These are phyloP conservation scores for Diaporthe citrichinensis DNA, from an alignment of 2,329 filamentous ascomycete species.

Conservation along the genomic window DNA sequence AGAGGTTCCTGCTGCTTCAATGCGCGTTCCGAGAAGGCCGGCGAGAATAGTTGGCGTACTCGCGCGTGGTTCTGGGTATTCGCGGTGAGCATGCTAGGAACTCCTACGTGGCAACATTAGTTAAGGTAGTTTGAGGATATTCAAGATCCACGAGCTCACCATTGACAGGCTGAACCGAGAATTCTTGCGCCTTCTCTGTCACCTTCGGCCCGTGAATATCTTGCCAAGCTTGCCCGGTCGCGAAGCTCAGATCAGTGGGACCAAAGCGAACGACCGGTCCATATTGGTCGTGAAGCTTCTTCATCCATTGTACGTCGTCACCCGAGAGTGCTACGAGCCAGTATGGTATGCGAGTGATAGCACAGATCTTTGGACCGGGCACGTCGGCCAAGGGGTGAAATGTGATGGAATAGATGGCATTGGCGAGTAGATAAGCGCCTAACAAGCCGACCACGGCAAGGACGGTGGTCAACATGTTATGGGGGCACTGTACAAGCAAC, in stretches of 20 bases:
- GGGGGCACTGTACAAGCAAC: neutral
- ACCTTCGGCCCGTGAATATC: constrained; percentile 43
- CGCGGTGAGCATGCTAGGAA: constrained; percentile 43
- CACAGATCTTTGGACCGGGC: constrained; percentile 44
- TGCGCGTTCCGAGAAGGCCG: constrained; percentile 45
- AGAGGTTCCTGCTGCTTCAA: constrained; percentile 44
- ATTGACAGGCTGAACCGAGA: constrained; percentile 42
- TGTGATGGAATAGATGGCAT: constrained; percentile 39
- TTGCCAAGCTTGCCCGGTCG: constrained; percentile 43
- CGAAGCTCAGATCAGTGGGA: constrained; percentile 33
- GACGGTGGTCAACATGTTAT: neutral
- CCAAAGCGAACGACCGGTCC: constrained; percentile 33
- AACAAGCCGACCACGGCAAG: neutral
- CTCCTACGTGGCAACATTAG: constrained; percentile 22
- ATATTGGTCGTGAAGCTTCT: constrained; percentile 42
- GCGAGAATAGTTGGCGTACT: constrained; percentile 43
- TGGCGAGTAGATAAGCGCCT: constrained; percentile 11
- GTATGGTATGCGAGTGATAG: constrained; percentile 46
- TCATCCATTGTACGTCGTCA: constrained; percentile 44
- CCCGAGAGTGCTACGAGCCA: constrained; percentile 44
- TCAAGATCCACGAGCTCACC: constrained; percentile 31
- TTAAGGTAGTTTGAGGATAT: too few relatives aligned
- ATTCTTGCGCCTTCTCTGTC: constrained; percentile 41
- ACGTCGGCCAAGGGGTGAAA: constrained; percentile 46
- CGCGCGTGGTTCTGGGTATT: constrained; percentile 43